Percentiles rank a stretch among this genome's conserved stretches.
phyloP scores from a whole-genome alignment of 164 flowering plant species.

The Tetracentron sinense region DNA sequence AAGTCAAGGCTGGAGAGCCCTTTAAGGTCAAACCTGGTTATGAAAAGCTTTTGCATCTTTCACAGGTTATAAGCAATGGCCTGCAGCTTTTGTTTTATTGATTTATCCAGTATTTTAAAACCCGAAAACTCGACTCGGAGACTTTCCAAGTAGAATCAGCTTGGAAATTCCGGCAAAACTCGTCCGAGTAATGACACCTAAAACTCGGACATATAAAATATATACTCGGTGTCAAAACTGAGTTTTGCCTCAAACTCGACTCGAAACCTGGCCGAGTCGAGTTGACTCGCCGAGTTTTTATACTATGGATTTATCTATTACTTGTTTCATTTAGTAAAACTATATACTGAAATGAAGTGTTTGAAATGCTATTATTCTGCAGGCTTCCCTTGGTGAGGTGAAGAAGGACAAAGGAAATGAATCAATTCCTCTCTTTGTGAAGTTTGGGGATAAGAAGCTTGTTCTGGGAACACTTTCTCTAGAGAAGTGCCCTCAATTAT shows the following conservation, averaged over 20 bases:
- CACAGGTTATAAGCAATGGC: slow-evolving; percentile 42
- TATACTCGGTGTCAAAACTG: no score
- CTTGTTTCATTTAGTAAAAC: neutral
- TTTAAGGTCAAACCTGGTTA: slow-evolving; percentile 29
- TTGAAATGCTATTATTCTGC: neutral
- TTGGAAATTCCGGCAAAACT: no score
- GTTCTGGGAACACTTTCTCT: slow-evolving; percentile 58
- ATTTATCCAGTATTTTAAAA: no score
- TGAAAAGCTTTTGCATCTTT: slow-evolving; percentile 39
- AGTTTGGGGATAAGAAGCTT: slow-evolving; percentile 41
- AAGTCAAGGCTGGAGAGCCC: slow-evolving; percentile 61
- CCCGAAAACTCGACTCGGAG: no score
- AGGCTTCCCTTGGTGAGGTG: slow-evolving; percentile 71
- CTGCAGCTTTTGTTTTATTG: neutral
- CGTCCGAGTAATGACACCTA: no score
- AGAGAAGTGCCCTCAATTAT: slow-evolving; percentile 43
- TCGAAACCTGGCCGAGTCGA: no score
- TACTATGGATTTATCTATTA: no score
- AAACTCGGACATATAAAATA: no score
- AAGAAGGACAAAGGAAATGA: slow-evolving; percentile 55
- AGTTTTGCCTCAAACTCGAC: no score
- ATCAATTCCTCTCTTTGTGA: slow-evolving; percentile 34
- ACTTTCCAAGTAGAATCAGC: no score
- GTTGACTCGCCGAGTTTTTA: no score
- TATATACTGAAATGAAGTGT: no score